These are phyloP conservation scores for Bipolaris victoriae DNA, from an alignment of 2,329 filamentous ascomycete species.

Conservation along the genomic window DNA sequence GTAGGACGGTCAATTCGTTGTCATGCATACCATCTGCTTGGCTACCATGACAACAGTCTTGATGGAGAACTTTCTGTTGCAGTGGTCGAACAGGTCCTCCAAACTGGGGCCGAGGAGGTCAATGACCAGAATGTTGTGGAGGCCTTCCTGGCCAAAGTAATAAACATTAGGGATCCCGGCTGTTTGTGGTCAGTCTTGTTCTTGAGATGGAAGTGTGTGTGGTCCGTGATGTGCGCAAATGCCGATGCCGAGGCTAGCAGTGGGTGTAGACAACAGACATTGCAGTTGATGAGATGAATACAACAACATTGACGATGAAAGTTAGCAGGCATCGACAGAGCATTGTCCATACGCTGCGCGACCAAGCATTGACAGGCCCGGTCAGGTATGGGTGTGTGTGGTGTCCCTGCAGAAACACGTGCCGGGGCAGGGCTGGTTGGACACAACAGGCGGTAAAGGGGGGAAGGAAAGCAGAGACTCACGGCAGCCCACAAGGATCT, in stretches of 20 bases:
- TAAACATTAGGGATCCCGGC: constrained; percentile 99
- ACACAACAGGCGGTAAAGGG: constrained; percentile 16
- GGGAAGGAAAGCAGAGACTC: constrained; percentile 57
- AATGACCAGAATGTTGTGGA: constrained; percentile 98
- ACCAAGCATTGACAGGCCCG: not conserved
- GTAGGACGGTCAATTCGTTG: not conserved
- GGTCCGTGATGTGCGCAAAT: constrained; percentile 1
- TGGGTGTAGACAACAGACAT: not conserved
- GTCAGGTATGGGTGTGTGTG: not conserved
- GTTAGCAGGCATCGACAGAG: not conserved
- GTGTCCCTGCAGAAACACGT: not conserved
- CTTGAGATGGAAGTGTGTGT: not conserved
- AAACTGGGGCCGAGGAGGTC: constrained; percentile 93
- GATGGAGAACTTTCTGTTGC: constrained; percentile 90
- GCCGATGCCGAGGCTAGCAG: not conserved
- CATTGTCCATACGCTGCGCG: not conserved
- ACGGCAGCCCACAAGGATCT: constrained; percentile 99
- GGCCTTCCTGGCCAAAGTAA: constrained; percentile 97
- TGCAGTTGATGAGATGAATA: not conserved
- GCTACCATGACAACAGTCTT: constrained; percentile 99
- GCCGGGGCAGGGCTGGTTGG: not conserved
- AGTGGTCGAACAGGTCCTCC: constrained; percentile 97
- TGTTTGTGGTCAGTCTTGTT: constrained; percentile 50
- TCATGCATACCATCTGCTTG: constrained; percentile 88
- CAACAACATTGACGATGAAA: not conserved